Evolutionary conservation across 768 basidiomycete genomes (phyloP).

Genomic region (Paxillus involutus): DNA sequence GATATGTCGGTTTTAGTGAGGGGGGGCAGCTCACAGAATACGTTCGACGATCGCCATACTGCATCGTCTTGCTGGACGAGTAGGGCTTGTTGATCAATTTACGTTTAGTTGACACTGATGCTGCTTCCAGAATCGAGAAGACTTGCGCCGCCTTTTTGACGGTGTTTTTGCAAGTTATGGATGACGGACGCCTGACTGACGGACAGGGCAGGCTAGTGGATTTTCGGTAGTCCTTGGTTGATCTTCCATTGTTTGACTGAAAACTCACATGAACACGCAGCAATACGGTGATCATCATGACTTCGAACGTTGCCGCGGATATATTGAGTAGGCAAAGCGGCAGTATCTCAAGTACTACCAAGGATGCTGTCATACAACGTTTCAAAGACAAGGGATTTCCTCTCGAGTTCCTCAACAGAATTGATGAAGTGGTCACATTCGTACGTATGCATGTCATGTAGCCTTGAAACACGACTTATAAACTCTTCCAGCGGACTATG

Average conservation of each 20-base stretch:
- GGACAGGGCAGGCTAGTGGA: slow-evolving; percentile 22
- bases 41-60: slow-evolving; percentile 40
- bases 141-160: slow-evolving; percentile 43
- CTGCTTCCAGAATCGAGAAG: slow-evolving; percentile 36
- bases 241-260: background rate
- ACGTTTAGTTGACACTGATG: background rate
- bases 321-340: slow-evolving; percentile 48
- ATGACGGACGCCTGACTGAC: slow-evolving; percentile 46
- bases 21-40: slow-evolving; percentile 45
- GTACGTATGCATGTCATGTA: slow-evolving; percentile 13
- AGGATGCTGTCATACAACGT: slow-evolving; percentile 64
- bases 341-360: slow-evolving; percentile 48
- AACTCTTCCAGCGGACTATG: slow-evolving; percentile 34
- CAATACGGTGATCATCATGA: slow-evolving; percentile 88
- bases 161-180: slow-evolving; percentile 46
- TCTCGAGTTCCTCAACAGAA: slow-evolving; percentile 84
- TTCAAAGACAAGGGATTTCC: slow-evolving; percentile 76
- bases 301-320: slow-evolving; percentile 78
- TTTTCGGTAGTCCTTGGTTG: slow-evolving; percentile 1
- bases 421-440: slow-evolving; percentile 78
- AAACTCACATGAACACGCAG: slow-evolving; percentile 30
- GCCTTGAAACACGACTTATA: slow-evolving; percentile 29
- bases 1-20: slow-evolving; percentile 46
- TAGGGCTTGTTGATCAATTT: slow-evolving; percentile 1
- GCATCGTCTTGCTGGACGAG: slow-evolving; percentile 30